phyloP scores from a whole-genome alignment of 768 basidiomycete species.

The Boletus rubroflammeus region DNA sequence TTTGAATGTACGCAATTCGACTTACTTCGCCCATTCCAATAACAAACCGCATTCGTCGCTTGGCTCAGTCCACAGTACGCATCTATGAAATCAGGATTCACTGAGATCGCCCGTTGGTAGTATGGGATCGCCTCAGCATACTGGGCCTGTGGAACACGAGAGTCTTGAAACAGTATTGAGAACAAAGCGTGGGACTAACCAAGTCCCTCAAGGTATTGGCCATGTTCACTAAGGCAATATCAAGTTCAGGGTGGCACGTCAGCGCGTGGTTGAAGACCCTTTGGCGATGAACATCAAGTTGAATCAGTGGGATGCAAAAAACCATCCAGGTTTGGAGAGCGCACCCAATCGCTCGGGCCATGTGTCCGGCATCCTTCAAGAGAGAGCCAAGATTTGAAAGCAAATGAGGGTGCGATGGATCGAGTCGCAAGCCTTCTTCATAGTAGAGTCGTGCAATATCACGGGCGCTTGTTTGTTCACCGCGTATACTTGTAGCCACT shows the following conservation, averaged over 20 bases:
- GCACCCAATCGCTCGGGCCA: constrained; percentile 40
- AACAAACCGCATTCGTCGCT: constrained; percentile 44
- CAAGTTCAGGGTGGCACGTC: constrained; percentile 42
- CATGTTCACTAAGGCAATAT: constrained; percentile 50
- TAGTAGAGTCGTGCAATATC: constrained; percentile 44
- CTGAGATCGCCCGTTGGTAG: constrained; percentile 41
- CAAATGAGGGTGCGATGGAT: constrained; percentile 46
- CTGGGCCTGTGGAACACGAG: constrained; percentile 30
- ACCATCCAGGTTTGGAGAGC: constrained; percentile 4
- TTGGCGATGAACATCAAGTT: neutral
- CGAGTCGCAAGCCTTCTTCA: constrained; percentile 40
- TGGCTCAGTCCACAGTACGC: constrained; percentile 47
- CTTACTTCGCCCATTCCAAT: constrained; percentile 40
- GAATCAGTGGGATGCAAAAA: constrained; percentile 1
- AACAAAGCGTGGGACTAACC: constrained; percentile 25
- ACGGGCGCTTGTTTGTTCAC: constrained; percentile 26
- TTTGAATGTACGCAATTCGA: constrained; percentile 4
- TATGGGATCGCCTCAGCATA: constrained; percentile 43
- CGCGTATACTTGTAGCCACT: constrained; percentile 17
- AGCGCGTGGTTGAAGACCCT: constrained; percentile 43
- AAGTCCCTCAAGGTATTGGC: constrained; percentile 49
- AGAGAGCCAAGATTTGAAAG: constrained; percentile 50
- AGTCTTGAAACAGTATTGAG: neutral
- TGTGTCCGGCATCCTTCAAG: constrained; percentile 45
- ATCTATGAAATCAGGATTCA: constrained; percentile 44